Percentiles rank a stretch among this genome's conserved stretches.
Evolutionary conservation across 2,329 filamentous ascomycete genomes (phyloP).

Genomic region (Calonectria henricotiae): DNA sequence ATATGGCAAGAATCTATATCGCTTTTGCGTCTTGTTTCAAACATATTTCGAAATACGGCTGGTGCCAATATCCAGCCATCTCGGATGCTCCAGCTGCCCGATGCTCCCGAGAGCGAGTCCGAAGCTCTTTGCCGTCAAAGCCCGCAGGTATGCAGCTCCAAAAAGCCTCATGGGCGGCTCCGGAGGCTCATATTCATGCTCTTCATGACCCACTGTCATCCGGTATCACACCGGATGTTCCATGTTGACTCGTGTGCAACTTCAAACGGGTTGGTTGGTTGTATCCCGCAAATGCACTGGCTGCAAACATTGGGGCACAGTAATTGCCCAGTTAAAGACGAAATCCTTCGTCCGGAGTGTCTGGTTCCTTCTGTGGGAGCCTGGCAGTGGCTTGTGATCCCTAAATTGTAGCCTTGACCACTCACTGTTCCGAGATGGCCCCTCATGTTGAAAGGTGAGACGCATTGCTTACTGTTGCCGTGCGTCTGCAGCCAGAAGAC

Average conservation of each 20-base stretch:
- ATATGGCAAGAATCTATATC: conserved; percentile 1
- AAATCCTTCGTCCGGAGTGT: conserved; percentile 24
- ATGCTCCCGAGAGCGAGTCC: background rate
- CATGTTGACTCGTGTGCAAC: conserved; percentile 25
- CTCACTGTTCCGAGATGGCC: conserved; percentile 27
- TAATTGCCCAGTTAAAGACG: background rate
- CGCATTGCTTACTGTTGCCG: conserved; percentile 19
- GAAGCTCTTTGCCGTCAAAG: background rate
- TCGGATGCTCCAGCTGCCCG: background rate
- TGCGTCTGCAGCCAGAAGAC: background rate
- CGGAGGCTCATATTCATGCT: too few relatives aligned
- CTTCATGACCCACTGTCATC: background rate
- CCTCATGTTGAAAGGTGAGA: conserved; percentile 34
- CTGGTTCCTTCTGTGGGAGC: conserved; percentile 10
- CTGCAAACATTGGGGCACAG: background rate
- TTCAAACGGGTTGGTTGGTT: conserved; percentile 41
- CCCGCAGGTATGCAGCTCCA: background rate
- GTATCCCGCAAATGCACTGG: conserved; percentile 17
- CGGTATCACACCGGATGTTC: conserved; percentile 27
- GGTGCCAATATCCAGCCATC: background rate
- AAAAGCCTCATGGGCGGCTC: background rate
- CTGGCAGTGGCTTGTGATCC: conserved; percentile 31
- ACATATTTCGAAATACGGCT: background rate
- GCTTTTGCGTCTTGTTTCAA: background rate
- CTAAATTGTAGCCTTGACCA: conserved; percentile 10